Base-by-base conservation (phyloP, 139 green algal species). In the Nannochloris sp. region DNA sequence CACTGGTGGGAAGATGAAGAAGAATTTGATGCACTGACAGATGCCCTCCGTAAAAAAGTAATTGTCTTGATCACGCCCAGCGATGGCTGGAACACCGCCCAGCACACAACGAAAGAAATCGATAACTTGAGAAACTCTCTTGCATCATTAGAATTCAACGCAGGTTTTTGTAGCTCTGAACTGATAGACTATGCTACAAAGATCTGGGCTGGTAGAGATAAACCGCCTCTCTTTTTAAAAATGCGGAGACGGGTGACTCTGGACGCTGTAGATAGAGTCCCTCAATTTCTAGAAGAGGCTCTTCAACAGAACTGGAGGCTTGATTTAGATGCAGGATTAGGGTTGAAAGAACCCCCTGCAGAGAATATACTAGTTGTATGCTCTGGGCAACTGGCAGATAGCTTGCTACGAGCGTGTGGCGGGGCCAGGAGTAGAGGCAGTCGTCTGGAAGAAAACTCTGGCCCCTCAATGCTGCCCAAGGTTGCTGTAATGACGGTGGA, bases 1-100 rank as follows among this genome's bases (percentile, higher is more conserved):
- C 12, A 59, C 12, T 59, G 48, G 48, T 59, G 12, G 9, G 48
- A 59, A 36, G 48, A 59, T 23, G 48, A 59, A 36, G 48, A 59
- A 59, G 48, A 59, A 12, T 59, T 39, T 36, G 48, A 59, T 12
- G 48, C 48, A 9, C 9, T 12, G 12, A 59, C 9, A 34, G 48
- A 59, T 12, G 12, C 12, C 12, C 31, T 59, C 9, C 9, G 9
- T 36, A 9, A 9, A 19, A 59, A 59, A 59, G 9, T 59, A 12
- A 59, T 59, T 12, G 12, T 36, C 12, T 9, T 59, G 30, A 12
- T 59, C 9, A 12, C 31, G 9, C 8, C 12, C 9, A 19, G 9
- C 12, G 30, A 34, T 12, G n/a, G n/a, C n/a, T n/a, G n/a, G n/a
- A n/a, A n/a, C n/a, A n/a, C n/a, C n/a, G n/a, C n/a, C n/a, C n/a